These are phyloP conservation scores for Xanthoparmelia taractica DNA, from an alignment of 495 filamentous ascomycete species.

Conservation along the genomic window DNA sequence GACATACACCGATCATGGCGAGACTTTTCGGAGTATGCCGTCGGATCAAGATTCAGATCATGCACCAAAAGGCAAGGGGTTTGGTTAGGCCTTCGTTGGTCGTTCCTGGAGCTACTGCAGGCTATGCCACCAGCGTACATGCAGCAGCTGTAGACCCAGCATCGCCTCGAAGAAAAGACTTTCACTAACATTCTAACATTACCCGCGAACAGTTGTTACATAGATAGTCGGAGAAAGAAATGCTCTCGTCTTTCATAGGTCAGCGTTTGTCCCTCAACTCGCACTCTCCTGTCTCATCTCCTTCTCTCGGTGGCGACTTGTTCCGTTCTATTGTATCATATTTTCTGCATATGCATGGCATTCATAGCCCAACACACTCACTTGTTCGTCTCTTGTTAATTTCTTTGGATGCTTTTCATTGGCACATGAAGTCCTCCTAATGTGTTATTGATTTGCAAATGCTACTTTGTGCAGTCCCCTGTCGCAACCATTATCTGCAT, in stretches of 20 bases:
- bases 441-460: conserved; percentile 1
- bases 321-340: conserved; percentile 2
- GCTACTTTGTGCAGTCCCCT: background rate
- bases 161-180: background rate
- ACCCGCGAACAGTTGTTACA: conserved; percentile 8
- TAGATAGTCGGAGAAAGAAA: conserved; percentile 5
- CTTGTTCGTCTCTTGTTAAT: conserved; percentile 2
- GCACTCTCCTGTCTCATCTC: conserved; percentile 16
- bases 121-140: conserved; percentile 18
- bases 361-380: conserved; percentile 5
- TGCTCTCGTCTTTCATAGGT: conserved; percentile 1
- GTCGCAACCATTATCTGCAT: background rate
- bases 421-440: background rate
- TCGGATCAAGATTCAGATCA: background rate
- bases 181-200: background rate
- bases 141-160: conserved; percentile 15
- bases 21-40: background rate
- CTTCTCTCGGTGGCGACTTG: conserved; percentile 13
- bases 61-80: background rate
- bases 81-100: conserved; percentile 13
- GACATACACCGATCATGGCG: too few relatives aligned
- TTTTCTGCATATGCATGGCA: conserved; percentile 2
- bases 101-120: conserved; percentile 20
- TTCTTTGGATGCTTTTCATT: conserved; percentile 1
- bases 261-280: conserved; percentile 3